Conservation (phyloP, 129 eudicot species). For the Erigeron canadensis region DNA sequence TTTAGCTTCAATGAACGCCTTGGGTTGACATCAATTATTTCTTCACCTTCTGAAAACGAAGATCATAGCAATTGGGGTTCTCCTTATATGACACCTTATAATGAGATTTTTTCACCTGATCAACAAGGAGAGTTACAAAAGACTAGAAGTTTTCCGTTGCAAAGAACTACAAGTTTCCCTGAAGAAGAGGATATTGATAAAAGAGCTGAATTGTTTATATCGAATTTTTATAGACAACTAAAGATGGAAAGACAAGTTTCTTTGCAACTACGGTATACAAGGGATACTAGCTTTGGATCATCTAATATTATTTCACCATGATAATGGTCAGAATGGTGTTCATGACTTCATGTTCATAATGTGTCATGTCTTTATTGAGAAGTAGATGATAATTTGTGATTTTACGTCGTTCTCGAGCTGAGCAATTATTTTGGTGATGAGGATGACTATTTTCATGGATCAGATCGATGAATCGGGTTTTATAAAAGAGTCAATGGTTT, state of each 20-base stretch:
- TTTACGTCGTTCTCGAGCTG: conserved; percentile 23
- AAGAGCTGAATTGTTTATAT: conserved; percentile 73
- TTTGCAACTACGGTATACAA: conserved; percentile 61
- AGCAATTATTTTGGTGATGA: conserved; percentile 26
- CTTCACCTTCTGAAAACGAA: conserved; percentile 24
- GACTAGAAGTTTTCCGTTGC: conserved; percentile 40
- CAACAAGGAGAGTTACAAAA: conserved; percentile 29
- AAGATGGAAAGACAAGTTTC: conserved; percentile 79
- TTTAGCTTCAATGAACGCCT: conserved; percentile 60
- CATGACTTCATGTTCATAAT: neutral
- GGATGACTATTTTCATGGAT: conserved; percentile 19
- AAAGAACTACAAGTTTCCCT: conserved; percentile 54
- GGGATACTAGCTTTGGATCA: conserved; percentile 47
- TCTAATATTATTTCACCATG: conserved; percentile 42
- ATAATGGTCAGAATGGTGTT: neutral
- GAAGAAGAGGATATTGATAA: conserved; percentile 75
- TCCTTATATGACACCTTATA: conserved; percentile 27
- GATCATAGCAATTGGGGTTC: conserved; percentile 26
- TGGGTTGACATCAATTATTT: conserved; percentile 44
- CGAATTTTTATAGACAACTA: conserved; percentile 65
- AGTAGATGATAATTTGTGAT: conserved; percentile 13
- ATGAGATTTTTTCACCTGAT: conserved; percentile 26
- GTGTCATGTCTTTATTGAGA: neutral
- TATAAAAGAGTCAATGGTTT: conserved; percentile 30
- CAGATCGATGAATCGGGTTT: conserved; percentile 17